Conservation (phyloP, 441 rosid genomes). For the Aleurites moluccanus region DNA sequence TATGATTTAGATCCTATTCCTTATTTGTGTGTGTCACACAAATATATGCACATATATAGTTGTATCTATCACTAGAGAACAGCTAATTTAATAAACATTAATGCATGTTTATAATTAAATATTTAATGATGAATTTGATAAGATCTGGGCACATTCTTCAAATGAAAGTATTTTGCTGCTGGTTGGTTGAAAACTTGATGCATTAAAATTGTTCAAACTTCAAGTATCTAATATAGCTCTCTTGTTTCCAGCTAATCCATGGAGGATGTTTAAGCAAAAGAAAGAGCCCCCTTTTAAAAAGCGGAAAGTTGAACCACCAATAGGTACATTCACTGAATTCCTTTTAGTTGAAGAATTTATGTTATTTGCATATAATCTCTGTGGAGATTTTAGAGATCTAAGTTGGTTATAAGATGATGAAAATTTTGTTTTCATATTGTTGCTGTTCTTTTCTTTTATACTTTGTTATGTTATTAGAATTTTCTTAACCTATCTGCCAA, state of each 20-base stretch:
- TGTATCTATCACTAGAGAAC: background rate
- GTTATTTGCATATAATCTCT: background rate
- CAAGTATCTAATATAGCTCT: constrained; percentile 14
- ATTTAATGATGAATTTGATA: background rate
- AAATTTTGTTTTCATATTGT: constrained; percentile 8
- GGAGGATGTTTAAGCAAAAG: constrained; percentile 65
- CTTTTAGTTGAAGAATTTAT: constrained; percentile 4
- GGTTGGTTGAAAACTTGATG: background rate
- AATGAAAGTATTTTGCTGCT: background rate
- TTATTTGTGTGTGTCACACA: background rate
- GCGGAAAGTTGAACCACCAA: constrained; percentile 68
- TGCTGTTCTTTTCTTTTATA: background rate
- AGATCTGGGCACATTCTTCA: background rate
- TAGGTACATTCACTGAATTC: constrained; percentile 43
- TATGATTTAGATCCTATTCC: constrained; percentile 14
- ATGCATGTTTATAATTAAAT: background rate
- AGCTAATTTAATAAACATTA: background rate
- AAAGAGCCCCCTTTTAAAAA: constrained; percentile 81
- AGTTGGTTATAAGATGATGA: background rate
- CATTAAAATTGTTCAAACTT: background rate
- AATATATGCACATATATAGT: background rate
- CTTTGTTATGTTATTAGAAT: constrained; percentile 15
- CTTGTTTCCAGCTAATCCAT: constrained; percentile 61
- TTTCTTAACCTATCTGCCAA: constrained; percentile 28
- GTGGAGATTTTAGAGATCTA: constrained; percentile 3